Evolutionary conservation across 345 rosid species (phyloP).

Genomic region (Corymbia maculata): DNA sequence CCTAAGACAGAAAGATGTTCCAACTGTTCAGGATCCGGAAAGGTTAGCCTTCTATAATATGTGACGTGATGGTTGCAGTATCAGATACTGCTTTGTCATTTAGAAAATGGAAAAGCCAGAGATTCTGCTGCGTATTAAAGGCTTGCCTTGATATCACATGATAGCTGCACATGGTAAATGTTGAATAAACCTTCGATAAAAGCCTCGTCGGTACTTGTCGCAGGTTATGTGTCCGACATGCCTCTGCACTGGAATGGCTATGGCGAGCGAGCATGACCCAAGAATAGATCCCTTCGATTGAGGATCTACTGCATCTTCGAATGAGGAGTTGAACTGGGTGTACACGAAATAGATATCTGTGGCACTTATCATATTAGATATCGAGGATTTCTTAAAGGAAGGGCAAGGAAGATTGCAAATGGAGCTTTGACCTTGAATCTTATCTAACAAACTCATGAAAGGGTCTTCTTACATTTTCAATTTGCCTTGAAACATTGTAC

Average conservation of each 20-base stretch:
- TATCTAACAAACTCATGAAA: background rate
- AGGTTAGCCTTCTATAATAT: constrained; percentile 28
- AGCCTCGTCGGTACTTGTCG: background rate
- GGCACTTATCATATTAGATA: background rate
- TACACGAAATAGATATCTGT: background rate
- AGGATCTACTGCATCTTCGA: background rate
- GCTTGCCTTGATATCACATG: background rate
- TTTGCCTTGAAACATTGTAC: background rate
- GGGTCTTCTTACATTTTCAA: background rate
- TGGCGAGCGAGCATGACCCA: constrained; percentile 98
- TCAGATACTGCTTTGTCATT: background rate
- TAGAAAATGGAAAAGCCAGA: background rate
- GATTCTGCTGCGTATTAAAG: background rate
- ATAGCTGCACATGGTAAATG: background rate
- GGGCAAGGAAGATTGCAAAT: background rate
- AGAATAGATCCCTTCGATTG: constrained; percentile 87
- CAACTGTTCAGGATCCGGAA: constrained; percentile 93
- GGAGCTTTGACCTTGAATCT: background rate
- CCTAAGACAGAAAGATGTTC: constrained; percentile 87
- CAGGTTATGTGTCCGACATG: constrained; percentile 99
- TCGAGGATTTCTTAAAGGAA: background rate
- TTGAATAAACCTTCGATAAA: background rate
- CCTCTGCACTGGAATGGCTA: constrained; percentile 98
- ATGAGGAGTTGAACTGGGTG: background rate
- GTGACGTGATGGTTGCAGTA: background rate